Evolutionary conservation across 2,329 filamentous ascomycete species (phyloP).

Genomic region (Hypoxylon sp.): DNA sequence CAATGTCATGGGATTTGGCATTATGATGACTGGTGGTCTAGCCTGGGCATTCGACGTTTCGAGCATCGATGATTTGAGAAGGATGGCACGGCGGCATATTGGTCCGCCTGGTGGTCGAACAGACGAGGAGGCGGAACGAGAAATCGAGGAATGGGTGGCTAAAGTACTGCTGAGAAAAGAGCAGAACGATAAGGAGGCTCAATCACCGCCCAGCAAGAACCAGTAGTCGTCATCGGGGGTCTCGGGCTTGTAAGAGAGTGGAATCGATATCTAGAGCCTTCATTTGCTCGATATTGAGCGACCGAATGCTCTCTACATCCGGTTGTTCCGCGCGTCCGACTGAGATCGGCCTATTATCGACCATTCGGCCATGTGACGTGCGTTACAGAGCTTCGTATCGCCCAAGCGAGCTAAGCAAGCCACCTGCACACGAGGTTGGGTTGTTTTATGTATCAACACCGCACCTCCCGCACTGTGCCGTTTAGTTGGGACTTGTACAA

Average conservation of each 20-base stretch:
- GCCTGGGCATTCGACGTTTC: conserved; percentile 85
- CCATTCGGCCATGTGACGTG: conserved; percentile 19
- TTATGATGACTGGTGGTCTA: conserved; percentile 80
- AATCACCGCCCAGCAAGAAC: conserved; percentile 25
- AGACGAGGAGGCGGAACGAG: conserved; percentile 69
- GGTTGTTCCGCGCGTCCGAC: conserved; percentile 4
- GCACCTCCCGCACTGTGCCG: conserved; percentile 19
- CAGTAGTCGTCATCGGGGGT: conserved; percentile 14
- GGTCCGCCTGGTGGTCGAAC: conserved; percentile 53
- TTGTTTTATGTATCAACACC: conserved; percentile 26
- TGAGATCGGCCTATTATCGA: conserved; percentile 14
- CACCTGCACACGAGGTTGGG: conserved; percentile 16
- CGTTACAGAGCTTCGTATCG: conserved; percentile 21
- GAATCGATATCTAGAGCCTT: conserved; percentile 1
- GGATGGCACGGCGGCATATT: conserved; percentile 62
- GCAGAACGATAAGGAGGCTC: conserved; percentile 55
- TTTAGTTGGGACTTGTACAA: conserved; percentile 17
- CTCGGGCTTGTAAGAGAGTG: conserved; percentile 17
- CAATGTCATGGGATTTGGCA: conserved; percentile 82
- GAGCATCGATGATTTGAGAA: conserved; percentile 74
- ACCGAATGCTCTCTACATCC: conserved; percentile 13
- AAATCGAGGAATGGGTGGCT: conserved; percentile 74
- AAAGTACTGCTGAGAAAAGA: conserved; percentile 72
- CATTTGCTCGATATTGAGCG: not conserved
- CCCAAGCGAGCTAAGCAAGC: conserved; percentile 30